Base-by-base conservation (phyloP, 176 grass and related monocot species). In the Triticum dicoccoides region DNA sequence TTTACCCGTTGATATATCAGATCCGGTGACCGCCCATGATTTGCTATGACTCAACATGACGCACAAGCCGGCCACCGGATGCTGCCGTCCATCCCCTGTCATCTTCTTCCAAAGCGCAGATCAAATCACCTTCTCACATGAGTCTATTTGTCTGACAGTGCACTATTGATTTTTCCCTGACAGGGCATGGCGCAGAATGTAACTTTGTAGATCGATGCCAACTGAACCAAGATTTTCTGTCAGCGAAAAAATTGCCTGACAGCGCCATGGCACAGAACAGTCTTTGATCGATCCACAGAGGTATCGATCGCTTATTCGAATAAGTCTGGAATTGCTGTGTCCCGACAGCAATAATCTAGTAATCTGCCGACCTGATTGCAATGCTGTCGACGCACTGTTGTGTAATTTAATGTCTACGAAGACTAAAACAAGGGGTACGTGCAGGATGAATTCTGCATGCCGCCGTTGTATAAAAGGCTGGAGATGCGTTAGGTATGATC, bases 11-110 rank as follows among this genome's bases (percentile, higher is more conserved):
- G 13, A 42, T 61, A 61, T 79, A 82, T 1, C 13, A 33, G 30
- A 84, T 84, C 35, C n/a, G 14, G 41, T 84, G 75, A 17, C 66
- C 54, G 75, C 17, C 87, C 82, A 42, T 84, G 17, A 65, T 80
- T 80, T 85, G 32, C 80, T 74, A 56, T 73, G 33, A 73, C 24
- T 84, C 75, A n/a, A 41, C 44, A 41, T 80, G 87, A 84, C 76
- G 76, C 33, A 69, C 23, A 9, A 33, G 73, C 52, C 62, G n/a
- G 75, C 52, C 70, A 64, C 23, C n/a, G 41, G 14, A 41, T 64
- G 5, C 2, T 42, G 21, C n/a, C 38, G 39, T 88, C 66, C 56
- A 67, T 56, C 6, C 15, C 4, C 39, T 73, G 39, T 73, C n/a
- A 24, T 80, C 13, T 49, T 59, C 38, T 1, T 32, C 18, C 18